A percentile compares a stretch with the other conserved stretches of the same genome.
phyloP scores from a whole-genome alignment of 345 rosid species.

The Eucalyptus fibrosa region DNA sequence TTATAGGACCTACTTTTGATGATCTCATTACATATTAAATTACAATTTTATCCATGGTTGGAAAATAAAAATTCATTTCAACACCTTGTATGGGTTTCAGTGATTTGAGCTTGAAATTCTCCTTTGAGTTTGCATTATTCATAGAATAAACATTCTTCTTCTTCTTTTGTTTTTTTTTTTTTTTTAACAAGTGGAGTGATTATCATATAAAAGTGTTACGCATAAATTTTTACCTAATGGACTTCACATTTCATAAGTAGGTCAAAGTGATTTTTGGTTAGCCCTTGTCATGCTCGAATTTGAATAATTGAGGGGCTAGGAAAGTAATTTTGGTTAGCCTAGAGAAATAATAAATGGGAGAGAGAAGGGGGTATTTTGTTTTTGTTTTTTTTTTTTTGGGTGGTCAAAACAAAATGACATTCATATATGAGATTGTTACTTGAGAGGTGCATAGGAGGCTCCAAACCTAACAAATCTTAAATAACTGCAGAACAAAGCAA shows the following conservation, averaged over 20 bases:
- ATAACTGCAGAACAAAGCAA: too few relatives aligned
- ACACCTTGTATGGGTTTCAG: background rate
- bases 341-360: too few relatives aligned
- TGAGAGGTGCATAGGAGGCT: too few relatives aligned
- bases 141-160: background rate
- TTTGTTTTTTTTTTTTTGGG: too few relatives aligned
- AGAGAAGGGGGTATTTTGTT: too few relatives aligned
- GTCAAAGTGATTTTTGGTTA: background rate
- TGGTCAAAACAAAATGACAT: too few relatives aligned
- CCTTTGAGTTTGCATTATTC: background rate
- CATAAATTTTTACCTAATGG: background rate
- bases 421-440: too few relatives aligned
- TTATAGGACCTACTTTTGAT: background rate
- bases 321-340: background rate
- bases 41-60: background rate
- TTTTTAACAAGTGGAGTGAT: background rate
- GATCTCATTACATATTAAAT: too few relatives aligned
- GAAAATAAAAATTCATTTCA: background rate
- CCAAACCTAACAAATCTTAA: too few relatives aligned
- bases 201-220: background rate
- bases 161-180: too few relatives aligned
- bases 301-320: background rate
- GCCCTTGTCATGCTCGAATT: background rate
- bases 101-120: background rate
- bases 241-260: background rate